Evolutionary conservation across 163 green algal genomes (phyloP).

Genomic region (Dunaliella salina): DNA sequence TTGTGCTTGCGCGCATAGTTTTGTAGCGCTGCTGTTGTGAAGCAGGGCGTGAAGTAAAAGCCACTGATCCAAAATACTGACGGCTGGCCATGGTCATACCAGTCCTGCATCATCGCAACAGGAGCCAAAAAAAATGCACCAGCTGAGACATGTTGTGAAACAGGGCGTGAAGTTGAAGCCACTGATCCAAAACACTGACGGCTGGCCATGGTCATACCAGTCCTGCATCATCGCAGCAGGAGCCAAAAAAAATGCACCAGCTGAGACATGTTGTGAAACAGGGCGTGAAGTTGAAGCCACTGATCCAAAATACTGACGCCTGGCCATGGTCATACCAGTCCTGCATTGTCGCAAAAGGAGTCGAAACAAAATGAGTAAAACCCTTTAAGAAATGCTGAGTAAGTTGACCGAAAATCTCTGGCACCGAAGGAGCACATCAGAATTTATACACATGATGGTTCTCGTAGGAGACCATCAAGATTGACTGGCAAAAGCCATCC

Average conservation of each 20-base stretch:
- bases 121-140: not conserved
- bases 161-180: slow-evolving; percentile 71
- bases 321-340: slow-evolving; percentile 56
- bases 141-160: slow-evolving; percentile 28
- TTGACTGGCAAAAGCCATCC: no score
- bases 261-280: slow-evolving; percentile 37
- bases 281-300: slow-evolving; percentile 69
- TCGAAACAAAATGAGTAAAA: not conserved
- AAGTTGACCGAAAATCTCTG: no score
- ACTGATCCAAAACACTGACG: slow-evolving; percentile 59
- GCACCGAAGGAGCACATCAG: no score
- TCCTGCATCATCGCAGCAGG: slow-evolving; percentile 10
- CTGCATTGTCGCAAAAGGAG: slow-evolving; percentile 4
- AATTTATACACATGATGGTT: no score
- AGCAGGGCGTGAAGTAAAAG: slow-evolving; percentile 71
- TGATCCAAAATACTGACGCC: slow-evolving; percentile 61
- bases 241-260: not conserved
- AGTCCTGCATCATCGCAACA: slow-evolving; percentile 21
- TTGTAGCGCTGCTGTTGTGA: slow-evolving; percentile 54
- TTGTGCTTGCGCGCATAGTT: slow-evolving; percentile 62
- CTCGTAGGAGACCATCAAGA: no score
- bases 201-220: slow-evolving; percentile 57
- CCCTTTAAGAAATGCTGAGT: no score
- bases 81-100: slow-evolving; percentile 56
- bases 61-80: slow-evolving; percentile 63